Evolutionary conservation across 352 stramenopile genomes (phyloP), one percentile per base, ranked within the genome.

Genomic region (Phytophthora ramorum): DNA sequence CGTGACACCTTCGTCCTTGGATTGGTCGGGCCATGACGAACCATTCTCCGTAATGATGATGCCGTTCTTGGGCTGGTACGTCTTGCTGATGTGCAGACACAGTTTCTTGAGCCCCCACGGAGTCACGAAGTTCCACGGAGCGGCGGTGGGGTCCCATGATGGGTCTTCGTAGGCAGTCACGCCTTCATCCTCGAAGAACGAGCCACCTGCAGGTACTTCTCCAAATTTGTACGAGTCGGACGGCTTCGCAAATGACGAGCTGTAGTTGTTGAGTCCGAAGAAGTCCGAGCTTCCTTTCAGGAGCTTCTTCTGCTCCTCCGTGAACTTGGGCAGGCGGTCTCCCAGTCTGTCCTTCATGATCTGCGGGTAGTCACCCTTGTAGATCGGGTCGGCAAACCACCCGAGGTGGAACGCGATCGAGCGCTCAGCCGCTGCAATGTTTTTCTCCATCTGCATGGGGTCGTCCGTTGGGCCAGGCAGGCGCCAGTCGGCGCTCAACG

Each of bases 241-340:
- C 9, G 78, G 72, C 59, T 70, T 77, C 9, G 70, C 58, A 49
- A 79, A 81, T 22, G 69, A 63, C 9, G 86, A 88, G 45, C 79
- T 86, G 78, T 99, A 99, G 71, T 98, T 91, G 81, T 98, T 99
- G 4, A 99, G 71, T 0, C 92, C 96, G 43, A 99, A 92, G 78
- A 98, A 98, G 60, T 99, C 96, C 34, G 66, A 79, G 44, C 85
- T 97, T 32, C 81, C 85, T 34, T 87, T 83, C 20, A 99, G 55
- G 13, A 92, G 51, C 45, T 81, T 75, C 55, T 90, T 81, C 66
- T 98, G 81, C 13, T 91, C 70, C 30, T 81, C 71, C 37, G 95
- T 98, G 73, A 98, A 98, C 51, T 63, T 63, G 4, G 95, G 95
- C 34, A 99, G 70, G 8, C 92, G 82, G 34, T 79, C 75, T 17